These are phyloP conservation scores for Beta corolliflora DNA, from an alignment of 179 eudicot genomes.

Conservation along the genomic window DNA sequence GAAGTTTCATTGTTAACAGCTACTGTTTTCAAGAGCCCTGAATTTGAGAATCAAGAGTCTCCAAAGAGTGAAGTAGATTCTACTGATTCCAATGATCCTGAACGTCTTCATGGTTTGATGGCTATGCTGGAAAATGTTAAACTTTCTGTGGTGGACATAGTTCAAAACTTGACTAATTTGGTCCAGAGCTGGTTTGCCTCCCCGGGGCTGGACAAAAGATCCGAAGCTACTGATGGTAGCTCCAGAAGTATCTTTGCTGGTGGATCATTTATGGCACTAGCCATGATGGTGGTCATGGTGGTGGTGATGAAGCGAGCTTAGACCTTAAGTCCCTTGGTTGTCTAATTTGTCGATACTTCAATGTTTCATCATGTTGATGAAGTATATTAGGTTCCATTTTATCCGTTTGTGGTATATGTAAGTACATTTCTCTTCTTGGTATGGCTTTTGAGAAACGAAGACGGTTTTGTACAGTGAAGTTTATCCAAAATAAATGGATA, in stretches of 20 bases:
- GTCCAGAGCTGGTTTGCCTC: slow-evolving; percentile 52
- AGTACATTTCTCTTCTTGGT: not conserved
- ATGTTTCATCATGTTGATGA: not conserved
- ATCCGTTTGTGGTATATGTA: not conserved
- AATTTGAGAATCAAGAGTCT: slow-evolving; percentile 16
- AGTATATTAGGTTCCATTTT: not conserved
- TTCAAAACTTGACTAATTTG: slow-evolving; percentile 47
- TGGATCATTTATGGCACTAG: slow-evolving; percentile 65
- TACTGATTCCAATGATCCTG: slow-evolving; percentile 21
- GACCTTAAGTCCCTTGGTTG: not conserved
- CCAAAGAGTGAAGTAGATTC: slow-evolving; percentile 20
- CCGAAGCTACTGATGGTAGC: slow-evolving; percentile 29
- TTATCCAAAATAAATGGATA: not conserved
- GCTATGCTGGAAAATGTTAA: slow-evolving; percentile 41
- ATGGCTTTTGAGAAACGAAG: not conserved
- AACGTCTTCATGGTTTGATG: slow-evolving; percentile 35
- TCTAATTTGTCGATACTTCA: slow-evolving; percentile 38
- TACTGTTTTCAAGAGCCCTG: slow-evolving; percentile 15
- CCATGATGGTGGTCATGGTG: slow-evolving; percentile 73
- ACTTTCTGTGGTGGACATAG: slow-evolving; percentile 46
- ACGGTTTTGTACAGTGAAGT: not conserved
- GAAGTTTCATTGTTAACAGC: not conserved
- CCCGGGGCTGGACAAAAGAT: slow-evolving; percentile 18
- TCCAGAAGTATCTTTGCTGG: slow-evolving; percentile 31
- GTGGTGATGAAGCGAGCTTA: slow-evolving; percentile 57